Conservation (phyloP, 2,329 filamentous ascomycete species). For the Colletotrichum sp. region DNA sequence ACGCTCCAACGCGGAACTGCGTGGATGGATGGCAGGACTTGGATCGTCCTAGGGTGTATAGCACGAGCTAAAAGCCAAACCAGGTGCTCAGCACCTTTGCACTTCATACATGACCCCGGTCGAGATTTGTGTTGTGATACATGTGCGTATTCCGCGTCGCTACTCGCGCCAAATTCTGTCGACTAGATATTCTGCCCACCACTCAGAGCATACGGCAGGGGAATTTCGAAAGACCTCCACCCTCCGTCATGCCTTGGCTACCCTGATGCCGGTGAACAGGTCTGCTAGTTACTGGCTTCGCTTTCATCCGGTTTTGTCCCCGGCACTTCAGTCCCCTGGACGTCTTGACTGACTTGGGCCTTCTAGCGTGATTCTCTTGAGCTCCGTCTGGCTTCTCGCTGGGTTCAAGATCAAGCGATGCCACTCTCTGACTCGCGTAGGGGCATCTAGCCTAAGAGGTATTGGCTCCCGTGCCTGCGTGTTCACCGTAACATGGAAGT, state of each 20-base stretch:
- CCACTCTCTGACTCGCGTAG: neutral
- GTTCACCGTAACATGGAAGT: neutral
- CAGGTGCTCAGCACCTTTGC: neutral
- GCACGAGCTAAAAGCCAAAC: neutral
- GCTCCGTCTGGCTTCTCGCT: neutral
- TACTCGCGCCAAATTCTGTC: neutral
- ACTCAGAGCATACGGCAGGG: neutral
- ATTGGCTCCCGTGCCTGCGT: neutral
- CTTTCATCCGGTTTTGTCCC: neutral
- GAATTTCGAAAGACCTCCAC: neutral
- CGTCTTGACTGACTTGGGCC: neutral
- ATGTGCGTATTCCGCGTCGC: neutral
- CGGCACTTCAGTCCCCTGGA: accelerated
- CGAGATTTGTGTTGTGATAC: neutral
- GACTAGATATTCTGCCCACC: neutral
- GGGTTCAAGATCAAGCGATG: neutral
- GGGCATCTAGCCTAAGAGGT: accelerated
- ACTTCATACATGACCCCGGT: neutral
- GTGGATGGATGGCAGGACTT: neutral
- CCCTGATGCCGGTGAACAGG: accelerated
- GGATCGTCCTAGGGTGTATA: neutral
- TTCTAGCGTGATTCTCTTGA: neutral
- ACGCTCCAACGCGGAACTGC: neutral
- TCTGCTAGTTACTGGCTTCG: accelerated
- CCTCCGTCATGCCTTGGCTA: neutral